A percentile compares a stretch with the other conserved stretches of the same genome.
Evolutionary conservation across 805 yeast species (phyloP).

Genomic region (Candida namnaoensis): DNA sequence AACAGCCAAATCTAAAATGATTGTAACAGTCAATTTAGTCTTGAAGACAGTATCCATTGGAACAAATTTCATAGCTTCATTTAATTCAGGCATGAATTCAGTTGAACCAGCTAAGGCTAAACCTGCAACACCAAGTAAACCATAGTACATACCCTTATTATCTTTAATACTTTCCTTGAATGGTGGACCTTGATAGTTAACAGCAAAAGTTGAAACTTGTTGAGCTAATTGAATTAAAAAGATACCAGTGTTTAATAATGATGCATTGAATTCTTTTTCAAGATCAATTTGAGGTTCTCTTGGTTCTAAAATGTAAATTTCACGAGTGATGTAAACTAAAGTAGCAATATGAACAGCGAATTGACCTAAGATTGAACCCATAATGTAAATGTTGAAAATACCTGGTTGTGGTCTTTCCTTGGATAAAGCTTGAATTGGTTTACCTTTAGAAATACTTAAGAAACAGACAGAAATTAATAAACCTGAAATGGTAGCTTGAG

Average conservation of each 20-base stretch:
- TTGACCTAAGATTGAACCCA: constrained; percentile 97
- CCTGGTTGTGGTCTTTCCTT: constrained; percentile 97
- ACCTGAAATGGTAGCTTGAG: constrained; percentile 97
- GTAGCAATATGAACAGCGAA: constrained; percentile 87
- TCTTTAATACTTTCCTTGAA: constrained; percentile 85
- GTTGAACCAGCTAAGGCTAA: constrained; percentile 89
- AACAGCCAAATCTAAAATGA: constrained; percentile 67
- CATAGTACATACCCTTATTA: constrained; percentile 96
- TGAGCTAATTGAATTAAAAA: constrained; percentile 90
- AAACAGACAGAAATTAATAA: constrained; percentile 87
- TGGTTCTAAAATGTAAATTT: constrained; percentile 85
- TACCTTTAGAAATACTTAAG: constrained; percentile 90
- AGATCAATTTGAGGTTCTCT: constrained; percentile 84
- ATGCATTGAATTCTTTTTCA: constrained; percentile 82
- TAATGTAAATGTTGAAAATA: constrained; percentile 87
- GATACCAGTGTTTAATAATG: constrained; percentile 91
- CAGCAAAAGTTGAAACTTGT: constrained; percentile 96
- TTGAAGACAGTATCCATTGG: constrained; percentile 75
- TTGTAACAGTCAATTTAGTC: constrained; percentile 60
- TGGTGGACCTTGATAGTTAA: constrained; percentile 95
- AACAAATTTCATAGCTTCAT: constrained; percentile 87
- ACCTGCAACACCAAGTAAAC: constrained; percentile 82
- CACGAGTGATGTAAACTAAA: constrained; percentile 72
- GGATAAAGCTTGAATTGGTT: constrained; percentile 79
- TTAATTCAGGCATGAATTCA: constrained; percentile 89